Conservation (phyloP, 768 basidiomycete species). For the Boletus rubescentipes region DNA sequence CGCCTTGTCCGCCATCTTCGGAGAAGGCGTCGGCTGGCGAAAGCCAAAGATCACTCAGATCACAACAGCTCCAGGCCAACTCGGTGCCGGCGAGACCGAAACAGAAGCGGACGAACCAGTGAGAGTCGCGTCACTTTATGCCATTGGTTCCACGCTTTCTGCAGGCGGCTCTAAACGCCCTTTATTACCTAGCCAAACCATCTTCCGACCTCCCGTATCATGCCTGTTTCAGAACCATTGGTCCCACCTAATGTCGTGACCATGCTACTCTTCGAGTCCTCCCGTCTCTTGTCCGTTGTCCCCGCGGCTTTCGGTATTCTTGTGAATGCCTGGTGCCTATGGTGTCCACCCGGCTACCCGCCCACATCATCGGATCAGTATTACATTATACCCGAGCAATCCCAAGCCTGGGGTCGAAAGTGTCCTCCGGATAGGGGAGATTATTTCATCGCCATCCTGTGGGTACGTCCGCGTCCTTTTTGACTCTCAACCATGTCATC, state of each 20-base stretch:
- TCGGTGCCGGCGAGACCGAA: constrained; percentile 75
- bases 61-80: constrained; percentile 58
- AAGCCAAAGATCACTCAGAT: constrained; percentile 46
- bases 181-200: constrained; percentile 48
- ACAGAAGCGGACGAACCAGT: constrained; percentile 79
- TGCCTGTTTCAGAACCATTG: constrained; percentile 48
- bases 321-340: constrained; percentile 57
- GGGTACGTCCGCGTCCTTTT: constrained; percentile 47
- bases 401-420: constrained; percentile 28
- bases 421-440: constrained; percentile 57
- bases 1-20: constrained; percentile 25
- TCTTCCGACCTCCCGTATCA: constrained; percentile 68
- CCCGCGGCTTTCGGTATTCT: constrained; percentile 68
- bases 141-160: background rate
- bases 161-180: constrained; percentile 7
- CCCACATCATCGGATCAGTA: constrained; percentile 1
- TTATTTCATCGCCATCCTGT: constrained; percentile 65
- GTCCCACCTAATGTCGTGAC: constrained; percentile 51
- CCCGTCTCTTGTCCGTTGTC: constrained; percentile 68
- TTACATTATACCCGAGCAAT: background rate
- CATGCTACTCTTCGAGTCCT: constrained; percentile 66
- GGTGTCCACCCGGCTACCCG: constrained; percentile 41
- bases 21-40: constrained; percentile 29
- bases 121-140: constrained; percentile 28
- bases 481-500: background rate